phyloP scores from a whole-genome alignment of 257 asterid species.

The Buddleja alternifolia region DNA sequence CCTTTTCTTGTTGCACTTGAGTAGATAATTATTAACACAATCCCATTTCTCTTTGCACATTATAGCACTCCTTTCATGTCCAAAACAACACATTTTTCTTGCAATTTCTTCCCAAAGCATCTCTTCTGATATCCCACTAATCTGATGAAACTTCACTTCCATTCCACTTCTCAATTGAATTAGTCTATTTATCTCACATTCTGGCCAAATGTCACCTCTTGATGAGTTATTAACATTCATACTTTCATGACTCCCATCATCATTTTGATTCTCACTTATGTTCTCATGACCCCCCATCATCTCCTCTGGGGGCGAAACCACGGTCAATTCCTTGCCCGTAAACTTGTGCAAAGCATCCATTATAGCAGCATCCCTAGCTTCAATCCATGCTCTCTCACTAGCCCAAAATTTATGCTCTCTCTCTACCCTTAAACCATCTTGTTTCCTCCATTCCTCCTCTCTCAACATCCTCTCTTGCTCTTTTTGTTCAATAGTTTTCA shows the following conservation, averaged over 20 bases:
- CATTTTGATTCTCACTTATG: conserved; percentile 30
- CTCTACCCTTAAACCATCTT: conserved; percentile 68
- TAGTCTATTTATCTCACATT: conserved; percentile 54
- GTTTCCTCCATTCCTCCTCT: conserved; percentile 86
- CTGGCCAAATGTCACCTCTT: conserved; percentile 53
- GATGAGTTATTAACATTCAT: conserved; percentile 29
- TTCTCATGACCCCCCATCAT: conserved; percentile 19
- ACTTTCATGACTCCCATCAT: conserved; percentile 42
- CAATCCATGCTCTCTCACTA: conserved; percentile 81
- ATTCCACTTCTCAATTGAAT: conserved; percentile 54
- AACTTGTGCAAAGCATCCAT: conserved; percentile 66
- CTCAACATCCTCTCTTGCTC: conserved; percentile 72
- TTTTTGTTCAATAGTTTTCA: conserved; percentile 73
- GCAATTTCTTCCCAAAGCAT: conserved; percentile 75
- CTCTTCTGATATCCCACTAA: conserved; percentile 45
- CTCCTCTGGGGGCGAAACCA: conserved; percentile 14
- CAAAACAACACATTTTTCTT: conserved; percentile 60
- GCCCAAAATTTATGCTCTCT: conserved; percentile 86
- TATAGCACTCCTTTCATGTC: conserved; percentile 60
- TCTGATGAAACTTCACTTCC: conserved; percentile 53
- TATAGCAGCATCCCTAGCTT: conserved; percentile 68
- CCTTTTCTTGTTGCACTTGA: conserved; percentile 62
- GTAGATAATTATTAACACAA: conserved; percentile 47
- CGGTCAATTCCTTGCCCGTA: conserved; percentile 40
- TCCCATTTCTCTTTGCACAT: conserved; percentile 78